phyloP scores from a whole-genome alignment of 805 yeast species.

The Starmerella vitae region DNA sequence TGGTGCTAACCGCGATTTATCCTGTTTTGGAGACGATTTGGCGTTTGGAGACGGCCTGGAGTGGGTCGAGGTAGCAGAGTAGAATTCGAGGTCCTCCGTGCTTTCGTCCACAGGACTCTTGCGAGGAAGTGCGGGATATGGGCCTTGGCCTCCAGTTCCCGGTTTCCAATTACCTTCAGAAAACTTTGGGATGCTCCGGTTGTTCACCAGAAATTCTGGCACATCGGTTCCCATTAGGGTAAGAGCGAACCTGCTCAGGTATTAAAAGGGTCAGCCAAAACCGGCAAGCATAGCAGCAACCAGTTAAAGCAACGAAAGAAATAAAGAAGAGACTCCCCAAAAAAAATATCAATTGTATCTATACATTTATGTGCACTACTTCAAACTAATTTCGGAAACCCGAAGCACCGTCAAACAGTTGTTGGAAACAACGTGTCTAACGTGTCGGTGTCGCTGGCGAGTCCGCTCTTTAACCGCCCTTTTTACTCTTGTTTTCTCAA shows the following conservation, averaged over 20 bases:
- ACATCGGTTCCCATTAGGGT: slow-evolving; percentile 12
- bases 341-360: no score
- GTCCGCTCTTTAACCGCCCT: slow-evolving; percentile 52
- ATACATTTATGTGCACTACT: slow-evolving; percentile 17
- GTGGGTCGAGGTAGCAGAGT: slow-evolving; percentile 9
- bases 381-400: slow-evolving; percentile 55
- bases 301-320: not conserved
- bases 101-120: not conserved
- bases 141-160: slow-evolving; percentile 14
- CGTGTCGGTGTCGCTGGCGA: slow-evolving; percentile 67
- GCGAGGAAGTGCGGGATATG: slow-evolving; percentile 14
- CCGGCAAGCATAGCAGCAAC: not conserved
- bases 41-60: not conserved
- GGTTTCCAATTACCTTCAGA: slow-evolving; percentile 12
- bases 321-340: no score
- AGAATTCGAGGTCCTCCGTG: slow-evolving; percentile 13
- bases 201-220: slow-evolving; percentile 17
- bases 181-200: slow-evolving; percentile 14
- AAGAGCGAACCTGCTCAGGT: not conserved
- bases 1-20: slow-evolving; percentile 6
- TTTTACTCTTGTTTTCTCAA: slow-evolving; percentile 74
- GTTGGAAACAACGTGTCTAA: slow-evolving; percentile 50
- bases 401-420: slow-evolving; percentile 66
- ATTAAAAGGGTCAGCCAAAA: not conserved
- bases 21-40: not conserved